Base-by-base conservation (phyloP, 163 green algal species). In the Picocystis sp. region DNA sequence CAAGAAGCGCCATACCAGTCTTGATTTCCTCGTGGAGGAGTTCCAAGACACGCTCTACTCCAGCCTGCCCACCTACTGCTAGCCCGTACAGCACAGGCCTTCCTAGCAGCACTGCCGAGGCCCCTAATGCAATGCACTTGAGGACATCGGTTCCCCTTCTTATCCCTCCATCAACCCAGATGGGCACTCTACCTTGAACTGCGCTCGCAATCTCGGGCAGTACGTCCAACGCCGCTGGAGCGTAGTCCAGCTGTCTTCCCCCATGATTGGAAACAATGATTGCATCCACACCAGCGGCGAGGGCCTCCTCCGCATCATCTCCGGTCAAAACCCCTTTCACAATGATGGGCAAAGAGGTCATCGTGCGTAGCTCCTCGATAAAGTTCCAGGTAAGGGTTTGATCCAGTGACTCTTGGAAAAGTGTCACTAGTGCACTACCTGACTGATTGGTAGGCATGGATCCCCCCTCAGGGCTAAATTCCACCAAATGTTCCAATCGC, bases 231-330 rank as follows among this genome's bases (percentile, higher is more conserved):
- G 65, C 71, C 22, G 48, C 49, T 22, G 54, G 44, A 13, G 67
- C 55, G 17, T 61, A 67, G 61, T 72, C 63, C 45, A 72, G 62
- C 84, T 74, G 64, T 19, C 66, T 55, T 1, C 62, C 66, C 45
- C 88, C 88, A 53, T 97, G 88, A 67, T 97, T 97, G 46, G 61
- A 82, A 3, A 97, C 77, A 17, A 97, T 72, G 55, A 97, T 94
- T 62, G 77, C 88, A 38, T 85, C 76, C 17, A 80, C 81, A 1
- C 84, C 87, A 29, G 65, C 51, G 23, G 78, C 11, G 12, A 95
- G 53, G 1, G 86, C 82, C 14, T 79, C 53, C 17, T 61, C 55
- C 0, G 82, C 84, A 24, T 97, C 88, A 0, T 75, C 77, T 0
- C 77, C 72, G 0, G 76, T 64, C 22, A 96, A 67, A 0, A 96